Conservation (phyloP, 352 stramenopile genomes). For the Phytopythium montanum region DNA sequence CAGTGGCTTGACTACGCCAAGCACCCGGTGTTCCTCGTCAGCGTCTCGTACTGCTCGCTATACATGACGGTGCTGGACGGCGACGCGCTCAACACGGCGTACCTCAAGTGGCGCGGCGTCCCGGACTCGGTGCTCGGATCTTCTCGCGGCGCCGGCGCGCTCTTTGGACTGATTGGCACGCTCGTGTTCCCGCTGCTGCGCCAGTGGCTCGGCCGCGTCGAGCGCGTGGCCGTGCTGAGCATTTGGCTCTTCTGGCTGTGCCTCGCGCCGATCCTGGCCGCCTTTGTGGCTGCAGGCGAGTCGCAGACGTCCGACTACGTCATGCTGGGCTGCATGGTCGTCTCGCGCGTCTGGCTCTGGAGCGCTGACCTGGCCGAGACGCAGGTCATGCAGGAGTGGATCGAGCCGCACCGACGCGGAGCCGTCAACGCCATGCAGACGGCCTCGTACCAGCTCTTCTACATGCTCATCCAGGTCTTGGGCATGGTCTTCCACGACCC, state of each 20-base stretch:
- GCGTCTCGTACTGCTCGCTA: constrained; percentile 45
- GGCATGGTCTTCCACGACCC: constrained; percentile 52
- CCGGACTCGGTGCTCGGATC: constrained; percentile 41
- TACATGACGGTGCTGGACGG: constrained; percentile 60
- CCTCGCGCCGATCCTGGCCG: constrained; percentile 30
- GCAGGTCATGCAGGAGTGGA: constrained; percentile 73
- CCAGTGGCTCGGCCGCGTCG: constrained; percentile 26
- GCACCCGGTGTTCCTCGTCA: constrained; percentile 52
- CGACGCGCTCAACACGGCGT: constrained; percentile 46
- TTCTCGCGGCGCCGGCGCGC: constrained; percentile 35
- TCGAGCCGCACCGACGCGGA: constrained; percentile 41
- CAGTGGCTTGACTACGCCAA: constrained; percentile 45
- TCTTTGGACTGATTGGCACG: constrained; percentile 48
- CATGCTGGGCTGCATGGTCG: constrained; percentile 43
- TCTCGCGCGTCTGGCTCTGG: constrained; percentile 58
- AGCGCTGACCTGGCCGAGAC: constrained; percentile 54
- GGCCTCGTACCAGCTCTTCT: constrained; percentile 60
- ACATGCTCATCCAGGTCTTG: constrained; percentile 45
- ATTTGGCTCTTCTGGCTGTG: constrained; percentile 67
- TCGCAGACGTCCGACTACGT: constrained; percentile 45
- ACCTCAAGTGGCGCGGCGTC: constrained; percentile 61
- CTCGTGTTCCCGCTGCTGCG: constrained; percentile 37
- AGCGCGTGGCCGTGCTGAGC: constrained; percentile 43
- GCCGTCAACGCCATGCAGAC: constrained; percentile 68
- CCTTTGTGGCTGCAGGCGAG: constrained; percentile 41